Percentiles rank a stretch among this genome's conserved stretches.
These are phyloP conservation scores for Backusella luteola DNA, from an alignment of 192 early-diverging fungal genomes.

Conservation along the genomic window DNA sequence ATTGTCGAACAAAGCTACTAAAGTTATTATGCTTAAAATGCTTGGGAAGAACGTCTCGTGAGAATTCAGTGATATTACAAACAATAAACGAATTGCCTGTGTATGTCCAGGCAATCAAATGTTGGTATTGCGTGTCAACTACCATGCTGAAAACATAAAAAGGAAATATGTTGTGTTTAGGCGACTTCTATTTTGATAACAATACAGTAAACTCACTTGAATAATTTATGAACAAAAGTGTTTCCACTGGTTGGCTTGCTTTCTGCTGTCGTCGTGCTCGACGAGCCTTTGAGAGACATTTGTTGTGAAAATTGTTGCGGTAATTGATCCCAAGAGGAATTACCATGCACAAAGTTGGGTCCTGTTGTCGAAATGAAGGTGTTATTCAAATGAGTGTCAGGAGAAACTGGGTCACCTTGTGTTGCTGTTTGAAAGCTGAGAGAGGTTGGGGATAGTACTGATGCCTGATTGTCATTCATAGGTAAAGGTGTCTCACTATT, in stretches of 20 bases:
- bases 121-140: constrained; percentile 79
- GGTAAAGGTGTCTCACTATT: not conserved
- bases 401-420: not conserved
- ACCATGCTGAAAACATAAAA: constrained; percentile 63
- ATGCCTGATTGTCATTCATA: not conserved
- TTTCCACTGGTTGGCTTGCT: constrained; percentile 17
- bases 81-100: constrained; percentile 87
- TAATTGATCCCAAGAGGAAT: constrained; percentile 20
- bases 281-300: constrained; percentile 13
- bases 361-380: not conserved
- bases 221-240: constrained; percentile 55
- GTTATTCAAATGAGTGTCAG: constrained; percentile 2
- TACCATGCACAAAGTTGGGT: not conserved
- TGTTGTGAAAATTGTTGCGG: constrained; percentile 19
- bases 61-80: constrained; percentile 87
- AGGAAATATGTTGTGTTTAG: not conserved
- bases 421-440: not conserved
- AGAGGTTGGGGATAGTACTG: not conserved
- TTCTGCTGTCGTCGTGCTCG: not conserved
- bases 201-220: constrained; percentile 34
- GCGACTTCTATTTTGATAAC: not conserved
- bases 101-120: constrained; percentile 87
- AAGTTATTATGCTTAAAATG: constrained; percentile 95
- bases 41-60: constrained; percentile 83
- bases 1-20: constrained; percentile 85